phyloP scores from a whole-genome alignment of 345 rosid species.

The Dovyalis caffra region DNA sequence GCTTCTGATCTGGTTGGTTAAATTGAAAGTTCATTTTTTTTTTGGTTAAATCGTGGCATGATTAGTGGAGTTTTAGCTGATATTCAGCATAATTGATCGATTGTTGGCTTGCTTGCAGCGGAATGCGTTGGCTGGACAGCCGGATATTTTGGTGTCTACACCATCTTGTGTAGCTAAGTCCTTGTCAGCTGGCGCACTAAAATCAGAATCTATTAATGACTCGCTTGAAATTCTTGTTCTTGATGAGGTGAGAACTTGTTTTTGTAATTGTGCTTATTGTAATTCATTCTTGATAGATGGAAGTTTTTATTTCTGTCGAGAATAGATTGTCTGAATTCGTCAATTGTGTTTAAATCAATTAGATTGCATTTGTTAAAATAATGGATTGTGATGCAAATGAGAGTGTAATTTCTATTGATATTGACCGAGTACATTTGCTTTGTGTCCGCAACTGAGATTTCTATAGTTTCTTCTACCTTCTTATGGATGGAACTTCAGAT shows the following conservation, averaged over 20 bases:
- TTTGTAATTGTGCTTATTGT: background rate
- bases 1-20: constrained; percentile 69
- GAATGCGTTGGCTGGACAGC: constrained; percentile 66
- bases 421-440: background rate
- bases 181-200: constrained; percentile 64
- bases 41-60: no score
- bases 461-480: no score
- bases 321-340: no score
- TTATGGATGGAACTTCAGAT: no score
- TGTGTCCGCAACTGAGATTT: no score
- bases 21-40: no score
- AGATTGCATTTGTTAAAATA: background rate
- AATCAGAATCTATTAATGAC: constrained; percentile 48
- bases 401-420: background rate
- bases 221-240: constrained; percentile 82
- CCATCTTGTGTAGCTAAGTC: constrained; percentile 87
- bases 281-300: background rate
- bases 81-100: background rate
- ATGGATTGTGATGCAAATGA: background rate
- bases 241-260: constrained; percentile 68
- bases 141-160: constrained; percentile 74
- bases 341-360: background rate
- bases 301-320: background rate
- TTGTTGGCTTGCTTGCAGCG: constrained; percentile 41
- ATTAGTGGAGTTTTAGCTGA: background rate